Evolutionary conservation across 1,284 basidiomycete species (phyloP), one percentile per base, ranked within the genome.

Genomic region (Pulchroboletus neoregius): DNA sequence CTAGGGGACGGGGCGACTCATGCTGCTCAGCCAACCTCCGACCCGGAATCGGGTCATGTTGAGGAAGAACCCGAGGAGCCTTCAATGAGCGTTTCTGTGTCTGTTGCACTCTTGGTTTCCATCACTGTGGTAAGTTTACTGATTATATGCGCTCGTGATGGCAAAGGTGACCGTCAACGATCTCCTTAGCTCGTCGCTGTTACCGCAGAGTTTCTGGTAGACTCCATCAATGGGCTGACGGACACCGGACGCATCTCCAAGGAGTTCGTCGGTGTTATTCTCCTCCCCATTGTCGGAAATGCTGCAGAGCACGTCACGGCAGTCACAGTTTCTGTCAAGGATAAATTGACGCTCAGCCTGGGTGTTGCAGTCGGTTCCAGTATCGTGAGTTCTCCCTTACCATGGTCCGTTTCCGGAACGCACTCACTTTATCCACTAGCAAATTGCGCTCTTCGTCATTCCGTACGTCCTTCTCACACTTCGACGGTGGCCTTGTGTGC

Each of bases 301-400:
- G 75, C 89, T 6, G 89, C 90, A 50, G 79, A 80, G 57, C 76
- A 76, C 53, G 81, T 88, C 42, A 91, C 89, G 0, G 89, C 91
- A 6, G 80, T 94, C 45, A 87, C 80, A 26, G 89, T 90, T 11
- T 91, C 91, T 0, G 80, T 87, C 45, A 90, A 89, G 66, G 80
- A 90, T 62, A 78, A 84, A 63, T 61, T 91, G 45, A 79, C 82
- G 36, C 73, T 89, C 30, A 83, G 82, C 58, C 76, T 92, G 55
- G 80, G 84, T 33, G 91, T 94, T 28, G 91, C 92, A n/a, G 83
- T 94, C 27, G 92, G 91, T 7, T 89, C 88, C 1, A 89, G 86
- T 11, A 92, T 95, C 56, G 87, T 91, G 53, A 67, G 81, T 71
- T 46, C 44, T 32, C 44, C 52, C 56, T 52, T 37, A 16, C 48